A percentile compares a stretch with the other conserved stretches of the same genome.
These are phyloP conservation scores for Ceriops tagal DNA, from an alignment of 345 rosid genomes.

Conservation along the genomic window DNA sequence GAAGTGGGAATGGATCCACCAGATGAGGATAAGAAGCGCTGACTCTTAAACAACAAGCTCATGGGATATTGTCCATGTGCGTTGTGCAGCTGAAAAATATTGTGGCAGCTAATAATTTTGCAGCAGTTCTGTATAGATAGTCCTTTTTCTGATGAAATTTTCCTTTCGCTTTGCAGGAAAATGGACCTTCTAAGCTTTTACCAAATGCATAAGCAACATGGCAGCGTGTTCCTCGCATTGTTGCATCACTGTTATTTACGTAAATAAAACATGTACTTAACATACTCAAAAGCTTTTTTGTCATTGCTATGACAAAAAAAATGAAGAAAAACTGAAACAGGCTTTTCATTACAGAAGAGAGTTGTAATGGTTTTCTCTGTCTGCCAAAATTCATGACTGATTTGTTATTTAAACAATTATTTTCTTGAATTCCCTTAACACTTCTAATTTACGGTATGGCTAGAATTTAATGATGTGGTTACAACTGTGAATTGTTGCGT, in stretches of 20 bases:
- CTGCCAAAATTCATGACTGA: too few species aligned
- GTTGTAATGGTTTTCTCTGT: too few species aligned
- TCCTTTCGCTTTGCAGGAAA: not conserved
- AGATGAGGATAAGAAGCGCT: constrained; percentile 40
- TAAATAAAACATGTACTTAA: not conserved
- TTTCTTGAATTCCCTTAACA: too few species aligned
- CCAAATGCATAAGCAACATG: not conserved
- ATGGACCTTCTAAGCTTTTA: not conserved
- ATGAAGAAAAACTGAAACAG: too few species aligned
- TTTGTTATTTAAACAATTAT: too few species aligned
- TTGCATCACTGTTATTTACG: not conserved
- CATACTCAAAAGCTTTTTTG: too few species aligned
- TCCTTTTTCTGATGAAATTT: not conserved
- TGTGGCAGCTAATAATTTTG: not conserved
- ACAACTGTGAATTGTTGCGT: too few species aligned
- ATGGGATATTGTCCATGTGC: not conserved
- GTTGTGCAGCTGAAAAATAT: not conserved
- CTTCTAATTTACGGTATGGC: too few species aligned
- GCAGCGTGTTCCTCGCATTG: not conserved
- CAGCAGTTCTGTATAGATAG: not conserved
- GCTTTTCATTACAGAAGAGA: too few species aligned
- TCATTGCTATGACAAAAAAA: too few species aligned
- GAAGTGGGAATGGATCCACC: constrained; percentile 62
- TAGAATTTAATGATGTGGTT: too few species aligned
- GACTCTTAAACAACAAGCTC: constrained; percentile 15